These are phyloP conservation scores for Trypanosoma caninum DNA, from an alignment of 208 protist species.

Conservation along the genomic window DNA sequence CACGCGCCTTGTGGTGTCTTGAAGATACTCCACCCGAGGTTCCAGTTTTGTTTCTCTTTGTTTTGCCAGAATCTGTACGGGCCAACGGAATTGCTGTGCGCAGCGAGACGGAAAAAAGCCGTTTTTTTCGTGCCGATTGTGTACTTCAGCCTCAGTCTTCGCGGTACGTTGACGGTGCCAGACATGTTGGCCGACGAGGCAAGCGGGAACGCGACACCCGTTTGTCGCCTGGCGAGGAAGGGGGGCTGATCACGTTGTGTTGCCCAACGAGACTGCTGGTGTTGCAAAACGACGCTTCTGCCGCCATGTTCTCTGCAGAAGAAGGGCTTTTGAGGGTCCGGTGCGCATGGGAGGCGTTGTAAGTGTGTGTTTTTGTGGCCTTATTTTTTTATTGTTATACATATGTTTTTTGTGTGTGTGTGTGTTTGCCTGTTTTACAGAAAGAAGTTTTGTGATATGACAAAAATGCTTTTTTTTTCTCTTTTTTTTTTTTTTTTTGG, in stretches of 20 bases:
- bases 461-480: too few relatives aligned
- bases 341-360: slow-evolving; percentile 9
- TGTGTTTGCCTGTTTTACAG: not conserved
- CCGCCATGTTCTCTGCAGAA: slow-evolving; percentile 12
- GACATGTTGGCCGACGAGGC: not conserved
- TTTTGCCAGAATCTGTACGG: slow-evolving; percentile 34
- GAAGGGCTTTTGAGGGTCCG: not conserved
- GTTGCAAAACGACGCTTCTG: slow-evolving; percentile 30
- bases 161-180: slow-evolving; percentile 32
- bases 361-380: not conserved
- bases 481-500: not conserved
- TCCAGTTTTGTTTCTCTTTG: slow-evolving; percentile 28
- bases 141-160: slow-evolving; percentile 18
- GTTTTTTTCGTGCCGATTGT: slow-evolving; percentile 28
- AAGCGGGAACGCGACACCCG: not conserved
- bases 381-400: not conserved
- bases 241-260: slow-evolving; percentile 25
- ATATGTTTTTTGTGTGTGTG: not conserved
- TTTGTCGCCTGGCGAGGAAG: not conserved
- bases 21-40: not conserved
- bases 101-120: slow-evolving; percentile 19
- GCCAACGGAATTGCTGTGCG: slow-evolving; percentile 28
- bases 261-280: slow-evolving; percentile 38
- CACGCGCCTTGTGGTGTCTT: slow-evolving; percentile 27
- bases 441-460: too few relatives aligned